Conservation (phyloP, 1,284 basidiomycete species). For the Mrakiaceae sp. region DNA sequence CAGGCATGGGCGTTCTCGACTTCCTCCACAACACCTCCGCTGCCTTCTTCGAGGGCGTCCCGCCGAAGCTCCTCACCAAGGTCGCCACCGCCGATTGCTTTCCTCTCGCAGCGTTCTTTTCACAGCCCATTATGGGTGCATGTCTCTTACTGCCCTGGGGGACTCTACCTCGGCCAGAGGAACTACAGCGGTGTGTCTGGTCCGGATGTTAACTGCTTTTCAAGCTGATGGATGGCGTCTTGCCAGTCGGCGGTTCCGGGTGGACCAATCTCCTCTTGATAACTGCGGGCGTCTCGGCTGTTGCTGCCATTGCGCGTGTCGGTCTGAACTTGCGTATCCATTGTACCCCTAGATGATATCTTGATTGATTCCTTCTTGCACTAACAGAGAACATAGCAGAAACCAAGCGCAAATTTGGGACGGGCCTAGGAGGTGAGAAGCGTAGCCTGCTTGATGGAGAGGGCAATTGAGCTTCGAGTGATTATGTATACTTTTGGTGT, state of each 20-base stretch:
- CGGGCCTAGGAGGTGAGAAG: neutral
- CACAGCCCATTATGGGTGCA: slow-evolving; percentile 23
- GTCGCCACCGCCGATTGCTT: slow-evolving; percentile 22
- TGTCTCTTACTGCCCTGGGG: slow-evolving; percentile 25
- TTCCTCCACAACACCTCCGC: slow-evolving; percentile 27
- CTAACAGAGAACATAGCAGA: neutral
- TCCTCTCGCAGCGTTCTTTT: slow-evolving; percentile 23
- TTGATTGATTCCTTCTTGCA: neutral
- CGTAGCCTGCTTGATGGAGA: neutral
- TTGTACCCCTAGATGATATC: neutral
- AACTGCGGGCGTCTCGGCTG: slow-evolving; percentile 21
- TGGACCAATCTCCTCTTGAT: slow-evolving; percentile 26
- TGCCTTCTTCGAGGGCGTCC: slow-evolving; percentile 24
- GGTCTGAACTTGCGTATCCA: neutral
- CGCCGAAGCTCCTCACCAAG: slow-evolving; percentile 24
- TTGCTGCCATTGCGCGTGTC: slow-evolving; percentile 20
- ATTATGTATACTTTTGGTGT: too few species aligned
- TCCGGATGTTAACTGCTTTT: too few species aligned
- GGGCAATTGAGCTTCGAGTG: neutral
- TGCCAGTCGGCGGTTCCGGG: slow-evolving; percentile 21
- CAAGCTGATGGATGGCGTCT: too few species aligned
- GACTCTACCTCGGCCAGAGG: slow-evolving; percentile 26
- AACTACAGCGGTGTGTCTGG: neutral
- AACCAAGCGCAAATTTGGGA: neutral
- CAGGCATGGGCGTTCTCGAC: slow-evolving; percentile 18